Evolutionary conservation across 1,284 basidiomycete genomes (phyloP).

Genomic region (Ceratobasidium sp.): DNA sequence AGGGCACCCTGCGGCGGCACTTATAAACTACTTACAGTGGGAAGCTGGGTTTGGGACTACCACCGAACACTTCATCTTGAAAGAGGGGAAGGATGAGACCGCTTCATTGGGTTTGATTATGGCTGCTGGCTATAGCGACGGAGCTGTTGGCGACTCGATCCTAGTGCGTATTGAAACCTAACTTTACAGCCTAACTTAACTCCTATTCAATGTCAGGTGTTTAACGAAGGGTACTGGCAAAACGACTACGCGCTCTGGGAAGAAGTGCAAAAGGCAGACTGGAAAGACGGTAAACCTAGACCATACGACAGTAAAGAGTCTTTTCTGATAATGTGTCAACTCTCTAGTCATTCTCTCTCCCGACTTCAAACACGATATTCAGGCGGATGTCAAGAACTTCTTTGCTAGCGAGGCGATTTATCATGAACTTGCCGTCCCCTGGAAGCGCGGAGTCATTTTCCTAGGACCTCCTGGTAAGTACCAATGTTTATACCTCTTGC

Average conservation of each 20-base stretch:
- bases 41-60: constrained; percentile 55
- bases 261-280: constrained; percentile 76
- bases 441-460: constrained; percentile 68
- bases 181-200: neutral
- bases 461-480: constrained; percentile 70
- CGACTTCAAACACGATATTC: constrained; percentile 66
- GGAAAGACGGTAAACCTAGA: constrained; percentile 61
- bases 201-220: constrained; percentile 10
- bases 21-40: constrained; percentile 56
- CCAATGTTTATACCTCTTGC: neutral
- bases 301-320: neutral
- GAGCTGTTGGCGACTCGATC: constrained; percentile 26
- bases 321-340: constrained; percentile 49
- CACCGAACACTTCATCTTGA: constrained; percentile 64
- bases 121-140: constrained; percentile 51
- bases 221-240: constrained; percentile 60
- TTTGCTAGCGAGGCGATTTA: constrained; percentile 76
- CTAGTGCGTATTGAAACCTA: neutral
- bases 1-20: neutral
- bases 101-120: constrained; percentile 64
- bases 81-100: constrained; percentile 67
- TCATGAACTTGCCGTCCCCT: constrained; percentile 76
- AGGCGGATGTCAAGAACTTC: constrained; percentile 81
- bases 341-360: constrained; percentile 71
- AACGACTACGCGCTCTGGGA: constrained; percentile 72